A percentile compares a stretch with the other conserved stretches of the same genome.
These are phyloP conservation scores for Globisporangium emineosum DNA, from an alignment of 352 stramenopile genomes.

Conservation along the genomic window DNA sequence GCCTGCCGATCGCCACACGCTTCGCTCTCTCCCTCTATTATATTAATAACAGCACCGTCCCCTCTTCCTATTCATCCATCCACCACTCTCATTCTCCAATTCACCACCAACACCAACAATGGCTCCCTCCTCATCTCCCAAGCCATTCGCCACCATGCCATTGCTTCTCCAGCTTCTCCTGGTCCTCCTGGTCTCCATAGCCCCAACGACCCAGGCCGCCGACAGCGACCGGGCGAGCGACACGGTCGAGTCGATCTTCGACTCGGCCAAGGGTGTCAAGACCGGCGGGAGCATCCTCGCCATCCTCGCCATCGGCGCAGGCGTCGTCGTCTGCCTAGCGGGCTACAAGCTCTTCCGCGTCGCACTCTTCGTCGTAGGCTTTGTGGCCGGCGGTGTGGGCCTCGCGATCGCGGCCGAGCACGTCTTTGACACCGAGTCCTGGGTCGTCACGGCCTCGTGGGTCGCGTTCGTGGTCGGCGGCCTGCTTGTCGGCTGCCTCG, in stretches of 20 bases:
- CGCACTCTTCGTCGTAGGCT: slow-evolving; percentile 53
- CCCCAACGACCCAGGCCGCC: neutral
- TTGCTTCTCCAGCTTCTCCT: neutral
- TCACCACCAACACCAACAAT: neutral
- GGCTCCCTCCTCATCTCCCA: neutral
- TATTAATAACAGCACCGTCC: neutral
- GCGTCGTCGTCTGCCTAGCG: slow-evolving; percentile 37
- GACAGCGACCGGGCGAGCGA: slow-evolving; percentile 22
- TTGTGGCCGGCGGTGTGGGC: slow-evolving; percentile 44
- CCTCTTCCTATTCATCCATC: neutral
- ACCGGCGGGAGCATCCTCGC: slow-evolving; percentile 38
- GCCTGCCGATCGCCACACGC: neutral
- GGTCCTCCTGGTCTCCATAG: neutral
- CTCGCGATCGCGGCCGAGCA: slow-evolving; percentile 39
- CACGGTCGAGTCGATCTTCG: slow-evolving; percentile 37
- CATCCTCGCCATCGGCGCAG: slow-evolving; percentile 34
- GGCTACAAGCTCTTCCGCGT: slow-evolving; percentile 65
- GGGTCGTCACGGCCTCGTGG: slow-evolving; percentile 55
- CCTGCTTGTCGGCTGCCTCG: slow-evolving; percentile 40
- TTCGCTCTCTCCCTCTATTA: slow-evolving; percentile 1
- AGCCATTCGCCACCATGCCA: neutral
- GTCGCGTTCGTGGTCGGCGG: slow-evolving; percentile 53
- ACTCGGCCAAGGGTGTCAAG: slow-evolving; percentile 35
- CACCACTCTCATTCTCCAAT: neutral
- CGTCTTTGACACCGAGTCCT: slow-evolving; percentile 42